Evolutionary conservation across 352 stramenopile genomes (phyloP), one percentile per base, ranked within the genome.

Genomic region (Pythium guiyangense): DNA sequence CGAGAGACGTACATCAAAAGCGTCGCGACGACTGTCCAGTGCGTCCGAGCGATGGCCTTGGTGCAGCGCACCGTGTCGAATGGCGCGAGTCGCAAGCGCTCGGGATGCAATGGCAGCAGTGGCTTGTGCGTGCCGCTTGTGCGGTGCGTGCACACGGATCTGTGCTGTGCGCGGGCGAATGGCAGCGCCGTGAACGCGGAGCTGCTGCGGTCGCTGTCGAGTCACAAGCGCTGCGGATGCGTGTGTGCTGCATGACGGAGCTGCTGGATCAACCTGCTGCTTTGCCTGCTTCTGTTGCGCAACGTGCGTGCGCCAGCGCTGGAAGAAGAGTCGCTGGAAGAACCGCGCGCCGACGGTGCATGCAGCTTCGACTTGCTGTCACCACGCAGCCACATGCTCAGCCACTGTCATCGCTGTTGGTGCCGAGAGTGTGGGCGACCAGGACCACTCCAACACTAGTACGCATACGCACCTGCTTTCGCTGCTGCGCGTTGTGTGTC

Each of bases 291-390:
- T 46, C 18, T 45, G 51, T 27, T 60, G 44, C 4, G 27, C 44
- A 17, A 53, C 39, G 4, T 47, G 18, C 11, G 22, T 39, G 47
- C 59, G 31, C 59, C 59, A 64, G 26, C 25, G 59, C 52, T 55
- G 45, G 20, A 59, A 64, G 45, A 60, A 64, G 37, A 39, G 59
- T 37, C 46, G 59, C 52, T 60, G 59, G n/a, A 31, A 45, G 35
- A 64, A 64, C 17, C 39, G 29, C 1, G 52, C 59, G 37, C 59
- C 59, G 29, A 64, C 29, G 18, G 53, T 3, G 26, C 59, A 64
- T 27, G 59, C 59, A 12, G 51, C 45, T 15, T 59, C 51, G 34
- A 64, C 56, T 45, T 44, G 46, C 59, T 64, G 47, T 15, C 1
- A 46, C 6, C 2, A 25, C 40, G 26, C 5, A 20, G n/a, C 15